phyloP scores from a whole-genome alignment of 2,329 filamentous ascomycete genomes.

The Amesomyces nigricolor region DNA sequence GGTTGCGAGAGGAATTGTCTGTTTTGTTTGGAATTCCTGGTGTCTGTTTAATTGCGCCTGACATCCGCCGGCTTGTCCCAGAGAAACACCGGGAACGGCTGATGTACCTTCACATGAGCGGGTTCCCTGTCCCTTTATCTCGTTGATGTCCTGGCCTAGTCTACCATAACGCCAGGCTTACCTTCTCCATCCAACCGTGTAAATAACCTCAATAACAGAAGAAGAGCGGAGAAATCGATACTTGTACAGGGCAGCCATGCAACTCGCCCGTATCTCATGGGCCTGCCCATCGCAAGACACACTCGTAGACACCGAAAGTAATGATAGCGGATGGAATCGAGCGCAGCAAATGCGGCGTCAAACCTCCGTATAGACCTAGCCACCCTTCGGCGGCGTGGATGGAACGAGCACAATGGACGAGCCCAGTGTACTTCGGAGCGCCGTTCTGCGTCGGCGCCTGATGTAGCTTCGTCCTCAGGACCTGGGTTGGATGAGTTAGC shows the following conservation, averaged over 20 bases:
- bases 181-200: no score
- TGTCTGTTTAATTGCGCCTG: no score
- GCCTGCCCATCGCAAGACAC: not conserved
- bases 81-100: no score
- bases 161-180: no score
- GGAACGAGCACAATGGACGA: not conserved
- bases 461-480: not conserved
- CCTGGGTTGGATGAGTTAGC: not conserved
- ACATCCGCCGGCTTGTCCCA: no score
- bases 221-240: no score
- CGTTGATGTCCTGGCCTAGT: no score
- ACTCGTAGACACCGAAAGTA: not conserved
- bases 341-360: not conserved
- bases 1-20: no score
- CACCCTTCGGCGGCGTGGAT: not conserved
- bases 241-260: no score
- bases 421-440: not conserved
- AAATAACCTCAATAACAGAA: no score
- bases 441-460: not conserved
- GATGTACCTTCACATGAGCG: no score
- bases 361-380: not conserved
- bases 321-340: not conserved
- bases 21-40: no score
- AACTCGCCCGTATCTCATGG: not conserved
- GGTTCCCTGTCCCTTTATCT: conserved; percentile 7